Evolutionary conservation across 768 basidiomycete genomes (phyloP).

Genomic region (Polyporus arcularius): DNA sequence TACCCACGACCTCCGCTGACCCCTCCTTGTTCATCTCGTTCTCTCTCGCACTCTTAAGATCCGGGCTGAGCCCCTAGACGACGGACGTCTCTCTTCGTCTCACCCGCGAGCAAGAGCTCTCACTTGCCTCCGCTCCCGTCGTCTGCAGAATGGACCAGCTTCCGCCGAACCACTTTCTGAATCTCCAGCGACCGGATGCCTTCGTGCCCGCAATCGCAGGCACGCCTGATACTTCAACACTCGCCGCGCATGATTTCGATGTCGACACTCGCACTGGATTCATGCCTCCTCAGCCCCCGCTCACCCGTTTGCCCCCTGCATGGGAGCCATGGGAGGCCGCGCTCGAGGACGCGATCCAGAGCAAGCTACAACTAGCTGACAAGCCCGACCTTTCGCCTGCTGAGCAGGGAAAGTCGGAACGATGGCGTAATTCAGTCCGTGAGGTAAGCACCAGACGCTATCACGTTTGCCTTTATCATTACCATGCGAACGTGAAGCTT

Average conservation of each 20-base stretch:
- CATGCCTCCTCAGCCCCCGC: slow-evolving; percentile 79
- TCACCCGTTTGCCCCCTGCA: slow-evolving; percentile 54
- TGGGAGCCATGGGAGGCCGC: slow-evolving; percentile 77
- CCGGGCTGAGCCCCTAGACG: background rate
- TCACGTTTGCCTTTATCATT: background rate
- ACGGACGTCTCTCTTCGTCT: background rate
- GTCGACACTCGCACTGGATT: slow-evolving; percentile 91
- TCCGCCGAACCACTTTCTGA: slow-evolving; percentile 35
- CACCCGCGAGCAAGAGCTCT: background rate
- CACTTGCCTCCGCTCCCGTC: background rate
- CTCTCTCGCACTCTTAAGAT: background rate
- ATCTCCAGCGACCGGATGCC: slow-evolving; percentile 36
- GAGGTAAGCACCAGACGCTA: slow-evolving; percentile 32
- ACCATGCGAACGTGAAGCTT: background rate
- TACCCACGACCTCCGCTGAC: background rate
- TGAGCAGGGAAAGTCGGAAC: slow-evolving; percentile 36
- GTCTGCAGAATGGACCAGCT: slow-evolving; percentile 14
- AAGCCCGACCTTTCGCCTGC: slow-evolving; percentile 27
- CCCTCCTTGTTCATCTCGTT: background rate
- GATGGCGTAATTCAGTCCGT: slow-evolving; percentile 45
- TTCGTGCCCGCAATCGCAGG: slow-evolving; percentile 27
- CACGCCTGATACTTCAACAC: slow-evolving; percentile 37
- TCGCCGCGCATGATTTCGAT: slow-evolving; percentile 63
- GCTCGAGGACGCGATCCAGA: slow-evolving; percentile 50
- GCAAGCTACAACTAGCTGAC: slow-evolving; percentile 56